These are phyloP conservation scores for Leccinum disarticulatum DNA, from an alignment of 768 basidiomycete species.

Conservation along the genomic window DNA sequence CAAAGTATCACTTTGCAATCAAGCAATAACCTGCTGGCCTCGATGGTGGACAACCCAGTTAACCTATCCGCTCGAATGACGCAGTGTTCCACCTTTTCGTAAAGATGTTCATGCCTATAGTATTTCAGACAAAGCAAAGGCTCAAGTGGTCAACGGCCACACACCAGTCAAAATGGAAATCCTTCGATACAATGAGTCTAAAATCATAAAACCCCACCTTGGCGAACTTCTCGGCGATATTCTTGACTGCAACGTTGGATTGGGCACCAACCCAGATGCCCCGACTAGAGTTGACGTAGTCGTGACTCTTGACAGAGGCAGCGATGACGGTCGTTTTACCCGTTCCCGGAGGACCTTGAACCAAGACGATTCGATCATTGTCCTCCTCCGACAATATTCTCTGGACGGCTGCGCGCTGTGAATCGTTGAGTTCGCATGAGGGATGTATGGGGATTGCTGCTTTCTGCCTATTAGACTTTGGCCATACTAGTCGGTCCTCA, in stretches of 20 bases:
- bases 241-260: conserved; percentile 53
- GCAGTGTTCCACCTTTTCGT: conserved; percentile 32
- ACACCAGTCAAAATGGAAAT: conserved; percentile 48
- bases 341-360: conserved; percentile 43
- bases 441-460: background rate
- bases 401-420: conserved; percentile 31
- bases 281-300: conserved; percentile 6
- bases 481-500: conserved; percentile 18
- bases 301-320: conserved; percentile 31
- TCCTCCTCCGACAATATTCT: conserved; percentile 29
- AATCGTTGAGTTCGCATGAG: conserved; percentile 20
- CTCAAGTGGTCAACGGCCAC: conserved; percentile 2
- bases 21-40: conserved; percentile 25
- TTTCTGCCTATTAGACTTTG: background rate
- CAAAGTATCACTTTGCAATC: conserved; percentile 39
- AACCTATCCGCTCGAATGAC: conserved; percentile 42
- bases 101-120: conserved; percentile 52
- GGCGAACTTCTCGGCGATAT: conserved; percentile 48
- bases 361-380: conserved; percentile 23
- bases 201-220: conserved; percentile 35
- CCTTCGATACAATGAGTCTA: conserved; percentile 44
- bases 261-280: conserved; percentile 45
- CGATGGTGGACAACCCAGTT: conserved; percentile 6
- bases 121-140: background rate
- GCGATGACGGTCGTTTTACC: conserved; percentile 48